Base-by-base conservation (phyloP, 371 early-diverging fungal species). In the Umbelopsis sp. region DNA sequence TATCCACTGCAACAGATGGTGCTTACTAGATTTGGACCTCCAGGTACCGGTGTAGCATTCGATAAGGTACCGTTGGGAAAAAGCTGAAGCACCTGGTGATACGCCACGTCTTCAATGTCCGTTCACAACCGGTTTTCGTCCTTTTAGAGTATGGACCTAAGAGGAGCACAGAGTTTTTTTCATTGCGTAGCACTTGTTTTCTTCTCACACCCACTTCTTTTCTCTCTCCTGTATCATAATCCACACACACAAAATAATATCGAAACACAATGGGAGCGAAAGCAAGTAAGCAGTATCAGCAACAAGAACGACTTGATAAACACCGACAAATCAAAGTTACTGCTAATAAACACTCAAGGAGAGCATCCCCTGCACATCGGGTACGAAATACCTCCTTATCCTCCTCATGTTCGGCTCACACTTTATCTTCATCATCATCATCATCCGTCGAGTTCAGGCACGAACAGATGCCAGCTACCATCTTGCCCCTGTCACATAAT, bases 281-380 rank as follows among this genome's bases (percentile, higher is more conserved):
- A 57, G 57, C 57, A 29, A 57, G 57, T 12, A 57, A 57, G 18
- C 57, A 57, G 18, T 57, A 57, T 35, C 57, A 57, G 12, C 57
- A 57, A 57, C 35, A 57, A 18, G 57, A 57, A 35, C 57, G 35
- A 35, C 35, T 48, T 16, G 48, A 48, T 48, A 48, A n/a, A 18
- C 57, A 35, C 14, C 32, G 57, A 57, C 57, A 57, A 57, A 57
- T 57, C 57, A 57, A 57, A 57, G 57, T 57, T 57, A 48, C 48
- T 16, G 48, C 48, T 48, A 29, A 57, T 35, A 57, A 57, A 29
- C 57, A 57, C 57, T 57, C 57, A 57, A 57, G 57, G 57, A 57
- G 57, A 35, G 10, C 16, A 16, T 57, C 57, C 57, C 57, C 57
- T 57, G 57, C 57, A 57, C 57, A 57, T 57, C 57, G 29, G 18